A percentile compares a stretch with the other conserved stretches of the same genome.
phyloP scores from a whole-genome alignment of 176 grass and related monocot genomes.

The Tuctoria greenei region DNA sequence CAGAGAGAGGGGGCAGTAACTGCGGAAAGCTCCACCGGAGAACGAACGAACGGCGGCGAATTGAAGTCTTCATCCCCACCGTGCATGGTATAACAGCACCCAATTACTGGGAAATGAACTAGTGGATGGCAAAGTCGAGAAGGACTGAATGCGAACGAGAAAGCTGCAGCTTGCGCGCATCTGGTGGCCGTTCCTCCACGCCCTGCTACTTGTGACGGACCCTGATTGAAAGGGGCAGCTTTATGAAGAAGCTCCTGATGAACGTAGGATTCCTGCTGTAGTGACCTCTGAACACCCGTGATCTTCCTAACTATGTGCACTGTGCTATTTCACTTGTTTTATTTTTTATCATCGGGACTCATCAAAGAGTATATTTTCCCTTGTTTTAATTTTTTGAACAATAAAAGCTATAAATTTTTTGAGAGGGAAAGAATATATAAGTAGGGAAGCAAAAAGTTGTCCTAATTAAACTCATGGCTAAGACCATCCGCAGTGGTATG shows the following conservation, averaged over 20 bases:
- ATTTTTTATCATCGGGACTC: too few species aligned
- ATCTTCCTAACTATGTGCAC: not conserved
- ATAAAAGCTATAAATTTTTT: too few species aligned
- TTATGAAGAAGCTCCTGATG: not conserved
- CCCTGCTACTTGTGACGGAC: not conserved
- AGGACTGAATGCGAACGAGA: not conserved
- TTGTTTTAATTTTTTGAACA: too few species aligned
- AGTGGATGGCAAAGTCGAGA: not conserved
- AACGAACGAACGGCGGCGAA: not conserved
- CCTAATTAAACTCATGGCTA: too few species aligned
- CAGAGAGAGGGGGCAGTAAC: not conserved
- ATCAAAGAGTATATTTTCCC: too few species aligned
- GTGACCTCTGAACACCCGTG: not conserved
- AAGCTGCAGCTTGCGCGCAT: not conserved
- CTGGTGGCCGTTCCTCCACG: constrained; percentile 13
- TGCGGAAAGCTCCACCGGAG: constrained; percentile 14
- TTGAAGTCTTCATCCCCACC: too few species aligned
- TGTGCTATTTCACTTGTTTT: not conserved
- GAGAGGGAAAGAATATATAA: too few species aligned
- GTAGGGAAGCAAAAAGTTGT: too few species aligned
- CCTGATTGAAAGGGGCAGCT: not conserved
- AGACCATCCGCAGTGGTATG: too few species aligned
- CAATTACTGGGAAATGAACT: not conserved
- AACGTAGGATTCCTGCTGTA: not conserved
- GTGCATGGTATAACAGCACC: too few species aligned